A percentile compares a stretch with the other conserved stretches of the same genome.
Conservation (phyloP, 2,329 filamentous ascomycete species). For the Lasiodiplodia sp. region DNA sequence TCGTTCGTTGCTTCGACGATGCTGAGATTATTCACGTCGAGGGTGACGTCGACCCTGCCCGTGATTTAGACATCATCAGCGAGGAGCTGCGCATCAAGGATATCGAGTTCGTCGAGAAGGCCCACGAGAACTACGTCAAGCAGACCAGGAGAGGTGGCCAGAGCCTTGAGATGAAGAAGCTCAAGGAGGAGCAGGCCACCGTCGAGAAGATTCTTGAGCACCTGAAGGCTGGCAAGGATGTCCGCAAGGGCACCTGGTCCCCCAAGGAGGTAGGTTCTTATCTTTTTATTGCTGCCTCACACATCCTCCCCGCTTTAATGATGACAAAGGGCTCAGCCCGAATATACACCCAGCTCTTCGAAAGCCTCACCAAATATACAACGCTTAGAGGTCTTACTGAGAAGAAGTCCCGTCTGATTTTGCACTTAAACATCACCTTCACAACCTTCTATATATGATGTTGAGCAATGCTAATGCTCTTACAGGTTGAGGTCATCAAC, state of each 20-base stretch:
- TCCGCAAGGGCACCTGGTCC: constrained; percentile 86
- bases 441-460: constrained; percentile 1
- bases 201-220: constrained; percentile 88
- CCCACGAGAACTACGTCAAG: constrained; percentile 89
- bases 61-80: constrained; percentile 95
- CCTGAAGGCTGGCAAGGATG: constrained; percentile 88
- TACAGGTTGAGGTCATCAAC: constrained; percentile 95
- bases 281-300: constrained; percentile 29
- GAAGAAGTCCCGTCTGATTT: constrained; percentile 80
- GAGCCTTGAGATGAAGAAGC: constrained; percentile 96
- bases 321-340: constrained; percentile 98
- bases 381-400: constrained; percentile 84
- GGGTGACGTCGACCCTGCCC: constrained; percentile 93
- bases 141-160: constrained; percentile 94
- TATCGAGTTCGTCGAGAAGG: constrained; percentile 98
- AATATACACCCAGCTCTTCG: constrained; percentile 99
- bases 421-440: constrained; percentile 22
- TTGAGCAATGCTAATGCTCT: constrained; percentile 39
- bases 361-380: constrained; percentile 75
- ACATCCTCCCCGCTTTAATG: constrained; percentile 62
- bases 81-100: constrained; percentile 98
- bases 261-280: constrained; percentile 87
- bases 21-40: constrained; percentile 99
- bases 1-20: constrained; percentile 97
- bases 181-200: constrained; percentile 90